Evolutionary conservation across 2,329 filamentous ascomycete genomes (phyloP).

Genomic region (Talaromyces verruculosus): DNA sequence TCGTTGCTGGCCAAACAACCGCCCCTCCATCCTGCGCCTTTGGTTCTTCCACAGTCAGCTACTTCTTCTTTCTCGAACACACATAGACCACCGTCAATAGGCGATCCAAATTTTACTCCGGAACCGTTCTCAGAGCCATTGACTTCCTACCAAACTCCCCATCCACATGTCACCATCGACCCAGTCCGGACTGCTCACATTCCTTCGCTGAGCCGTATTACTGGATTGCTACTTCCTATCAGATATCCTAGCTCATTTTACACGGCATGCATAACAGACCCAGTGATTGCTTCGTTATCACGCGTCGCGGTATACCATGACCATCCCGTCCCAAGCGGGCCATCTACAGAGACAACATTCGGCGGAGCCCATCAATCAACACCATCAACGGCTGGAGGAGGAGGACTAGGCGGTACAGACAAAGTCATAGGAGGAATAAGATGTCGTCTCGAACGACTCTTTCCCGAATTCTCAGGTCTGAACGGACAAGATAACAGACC

Average conservation of each 20-base stretch:
- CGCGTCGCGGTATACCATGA: conserved; percentile 61
- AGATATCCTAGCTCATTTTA: conserved; percentile 63
- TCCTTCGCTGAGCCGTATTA: conserved; percentile 58
- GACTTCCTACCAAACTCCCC: conserved; percentile 35
- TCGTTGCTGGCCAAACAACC: conserved; percentile 25
- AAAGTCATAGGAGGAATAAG: conserved; percentile 52
- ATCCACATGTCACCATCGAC: conserved; percentile 55
- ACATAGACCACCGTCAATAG: conserved; percentile 26
- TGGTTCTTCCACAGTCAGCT: conserved; percentile 30
- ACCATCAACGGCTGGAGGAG: conserved; percentile 16
- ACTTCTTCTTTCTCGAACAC: conserved; percentile 25
- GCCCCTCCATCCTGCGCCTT: conserved; percentile 35
- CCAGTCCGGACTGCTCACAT: conserved; percentile 56
- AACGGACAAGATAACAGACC: conserved; percentile 16
- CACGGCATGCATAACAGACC: conserved; percentile 58
- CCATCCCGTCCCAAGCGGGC: conserved; percentile 36
- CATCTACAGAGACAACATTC: conserved; percentile 21
- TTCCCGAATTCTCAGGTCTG: conserved; percentile 22
- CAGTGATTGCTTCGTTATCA: conserved; percentile 54
- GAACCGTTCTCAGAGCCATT: conserved; percentile 32
- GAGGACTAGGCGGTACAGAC: conserved; percentile 34
- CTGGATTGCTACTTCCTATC: conserved; percentile 59
- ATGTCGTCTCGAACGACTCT: conserved; percentile 46
- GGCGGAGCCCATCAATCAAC: conserved; percentile 8
- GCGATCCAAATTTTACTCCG: conserved; percentile 32